A percentile compares a stretch with the other conserved stretches of the same genome.
Evolutionary conservation across 495 filamentous ascomycete species (phyloP).

Genomic region (Rostrohypoxylon terebratum): DNA sequence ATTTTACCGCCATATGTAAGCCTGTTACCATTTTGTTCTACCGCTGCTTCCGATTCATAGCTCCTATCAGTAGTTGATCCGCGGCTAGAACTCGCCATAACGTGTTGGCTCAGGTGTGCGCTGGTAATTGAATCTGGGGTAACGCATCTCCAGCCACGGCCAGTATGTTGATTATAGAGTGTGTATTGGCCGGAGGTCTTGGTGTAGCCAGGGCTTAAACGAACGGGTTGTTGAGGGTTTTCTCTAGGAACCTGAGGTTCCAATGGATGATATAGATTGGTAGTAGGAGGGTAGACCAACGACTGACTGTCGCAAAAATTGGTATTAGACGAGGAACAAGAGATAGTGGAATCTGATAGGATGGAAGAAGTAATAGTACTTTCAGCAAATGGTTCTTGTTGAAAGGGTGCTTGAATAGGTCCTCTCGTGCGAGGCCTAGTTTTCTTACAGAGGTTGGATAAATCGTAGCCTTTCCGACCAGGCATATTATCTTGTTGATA

Average conservation of each 20-base stretch:
- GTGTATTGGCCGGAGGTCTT: slow-evolving; percentile 10
- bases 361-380: neutral
- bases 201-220: neutral
- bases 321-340: neutral
- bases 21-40: neutral
- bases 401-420: neutral
- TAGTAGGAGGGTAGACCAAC: neutral
- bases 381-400: neutral
- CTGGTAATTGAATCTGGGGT: neutral
- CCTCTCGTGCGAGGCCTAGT: neutral
- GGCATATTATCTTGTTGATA: neutral
- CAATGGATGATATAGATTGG: neutral
- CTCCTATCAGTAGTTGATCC: neutral
- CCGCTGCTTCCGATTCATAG: neutral
- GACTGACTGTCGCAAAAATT: neutral
- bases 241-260: neutral
- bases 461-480: slow-evolving; percentile 6
- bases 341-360: neutral
- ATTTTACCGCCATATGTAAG: neutral
- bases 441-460: slow-evolving; percentile 8
- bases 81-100: neutral
- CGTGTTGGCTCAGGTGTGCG: neutral
- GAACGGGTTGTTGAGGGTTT: neutral
- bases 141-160: slow-evolving; percentile 2
- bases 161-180: slow-evolving; percentile 3